These are phyloP conservation scores for Hypomontagnella submonticulosa DNA, from an alignment of 495 filamentous ascomycete species.

Conservation along the genomic window DNA sequence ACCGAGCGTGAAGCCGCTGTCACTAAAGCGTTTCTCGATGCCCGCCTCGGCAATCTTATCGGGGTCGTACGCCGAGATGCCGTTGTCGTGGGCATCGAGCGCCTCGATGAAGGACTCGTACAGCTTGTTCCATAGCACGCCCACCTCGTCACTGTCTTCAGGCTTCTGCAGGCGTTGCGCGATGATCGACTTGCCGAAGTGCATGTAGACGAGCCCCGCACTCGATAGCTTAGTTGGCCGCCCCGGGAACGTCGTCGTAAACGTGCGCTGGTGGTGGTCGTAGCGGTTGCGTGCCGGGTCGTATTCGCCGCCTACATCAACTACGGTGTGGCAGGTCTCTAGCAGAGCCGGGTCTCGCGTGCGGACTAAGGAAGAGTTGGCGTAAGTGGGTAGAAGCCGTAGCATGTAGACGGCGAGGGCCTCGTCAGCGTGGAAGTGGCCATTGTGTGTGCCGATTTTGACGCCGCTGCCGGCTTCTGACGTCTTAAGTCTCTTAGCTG, in stretches of 20 bases:
- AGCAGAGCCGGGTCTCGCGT: conserved; percentile 86
- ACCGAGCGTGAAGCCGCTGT: conserved; percentile 83
- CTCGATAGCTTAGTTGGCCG: conserved; percentile 88
- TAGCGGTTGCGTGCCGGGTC: conserved; percentile 78
- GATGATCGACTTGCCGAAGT: conserved; percentile 88
- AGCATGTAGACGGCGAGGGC: conserved; percentile 98
- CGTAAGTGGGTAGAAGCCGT: conserved; percentile 85
- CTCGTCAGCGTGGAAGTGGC: conserved; percentile 99
- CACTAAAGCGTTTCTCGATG: conserved; percentile 80
- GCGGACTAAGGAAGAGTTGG: conserved; percentile 77
- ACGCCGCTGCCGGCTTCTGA: conserved; percentile 57
- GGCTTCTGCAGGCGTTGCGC: conserved; percentile 65
- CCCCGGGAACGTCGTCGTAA: conserved; percentile 78
- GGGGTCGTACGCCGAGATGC: conserved; percentile 81
- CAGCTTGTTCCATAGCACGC: conserved; percentile 83
- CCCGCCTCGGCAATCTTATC: conserved; percentile 69
- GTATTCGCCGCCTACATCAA: conserved; percentile 95
- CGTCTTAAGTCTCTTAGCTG: conserved; percentile 77
- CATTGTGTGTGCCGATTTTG: conserved; percentile 91
- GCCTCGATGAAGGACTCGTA: conserved; percentile 96
- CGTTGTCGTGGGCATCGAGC: conserved; percentile 97
- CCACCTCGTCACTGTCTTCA: conserved; percentile 71
- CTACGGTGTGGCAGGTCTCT: conserved; percentile 87
- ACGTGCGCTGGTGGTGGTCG: conserved; percentile 97
- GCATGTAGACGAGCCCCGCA: conserved; percentile 93